Conservation (phyloP, 1,139 yeast species). For the Scheffersomyces lignicola region DNA sequence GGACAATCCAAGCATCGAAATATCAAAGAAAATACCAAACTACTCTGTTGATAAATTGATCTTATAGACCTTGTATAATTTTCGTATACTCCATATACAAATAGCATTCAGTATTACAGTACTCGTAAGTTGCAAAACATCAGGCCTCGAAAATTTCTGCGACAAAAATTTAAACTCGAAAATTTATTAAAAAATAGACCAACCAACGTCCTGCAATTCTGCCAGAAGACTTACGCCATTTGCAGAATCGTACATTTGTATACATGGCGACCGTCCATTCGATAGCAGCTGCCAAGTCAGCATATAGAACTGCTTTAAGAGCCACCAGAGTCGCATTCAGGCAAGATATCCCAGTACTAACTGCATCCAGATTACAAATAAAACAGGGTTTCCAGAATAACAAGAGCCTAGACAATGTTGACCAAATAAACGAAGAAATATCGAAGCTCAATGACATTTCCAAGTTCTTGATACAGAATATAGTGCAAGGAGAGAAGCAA, state of each 20-base stretch:
- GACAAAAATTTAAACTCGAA: not conserved
- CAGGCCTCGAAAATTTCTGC: not conserved
- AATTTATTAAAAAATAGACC: not conserved
- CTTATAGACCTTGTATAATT: constrained; percentile 24
- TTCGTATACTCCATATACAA: too few species aligned
- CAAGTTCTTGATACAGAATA: constrained; percentile 61
- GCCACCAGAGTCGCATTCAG: constrained; percentile 71
- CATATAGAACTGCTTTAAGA: constrained; percentile 69
- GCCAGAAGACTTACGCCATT: not conserved
- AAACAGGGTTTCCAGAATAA: constrained; percentile 56
- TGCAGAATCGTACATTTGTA: not conserved
- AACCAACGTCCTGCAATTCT: too few species aligned
- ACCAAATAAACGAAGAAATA: constrained; percentile 53
- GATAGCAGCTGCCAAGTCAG: constrained; percentile 36
- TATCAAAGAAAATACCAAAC: constrained; percentile 43
- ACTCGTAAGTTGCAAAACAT: too few species aligned
- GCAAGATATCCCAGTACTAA: constrained; percentile 52
- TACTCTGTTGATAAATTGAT: constrained; percentile 54
- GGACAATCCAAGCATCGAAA: constrained; percentile 29
- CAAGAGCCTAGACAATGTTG: constrained; percentile 24
- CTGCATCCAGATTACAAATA: constrained; percentile 66
- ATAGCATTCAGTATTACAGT: too few species aligned
- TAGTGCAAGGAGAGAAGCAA: constrained; percentile 77
- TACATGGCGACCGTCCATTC: constrained; percentile 3
- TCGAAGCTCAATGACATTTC: constrained; percentile 69